phyloP scores from a whole-genome alignment of 164 flowering plant species.

The Chloranthus sessilifolius region DNA sequence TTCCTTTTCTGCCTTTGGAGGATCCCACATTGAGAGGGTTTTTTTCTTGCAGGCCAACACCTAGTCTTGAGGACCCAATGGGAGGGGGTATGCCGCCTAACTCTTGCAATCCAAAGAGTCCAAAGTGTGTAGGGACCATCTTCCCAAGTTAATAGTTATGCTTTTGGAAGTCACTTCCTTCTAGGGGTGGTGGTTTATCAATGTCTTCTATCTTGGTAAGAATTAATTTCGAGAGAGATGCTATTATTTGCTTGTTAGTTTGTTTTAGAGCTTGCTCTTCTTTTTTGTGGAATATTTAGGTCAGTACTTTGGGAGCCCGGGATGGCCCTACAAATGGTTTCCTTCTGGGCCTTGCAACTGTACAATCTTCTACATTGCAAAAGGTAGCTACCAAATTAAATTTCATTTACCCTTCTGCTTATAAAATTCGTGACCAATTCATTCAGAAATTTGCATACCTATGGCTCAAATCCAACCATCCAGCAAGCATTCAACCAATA shows the following conservation, averaged over 20 bases:
- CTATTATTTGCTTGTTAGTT: background rate
- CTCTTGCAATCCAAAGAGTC: conserved; percentile 69
- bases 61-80: conserved; percentile 39
- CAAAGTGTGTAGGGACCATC: conserved; percentile 43
- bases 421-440: background rate
- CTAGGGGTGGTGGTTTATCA: conserved; percentile 37
- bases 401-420: no score
- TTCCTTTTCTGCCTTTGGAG: background rate
- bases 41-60: conserved; percentile 41
- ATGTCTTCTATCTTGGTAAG: conserved; percentile 38
- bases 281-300: conserved; percentile 19
- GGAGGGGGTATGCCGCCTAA: conserved; percentile 41
- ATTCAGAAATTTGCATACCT: conserved; percentile 39
- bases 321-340: conserved; percentile 43
- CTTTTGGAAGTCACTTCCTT: conserved; percentile 44
- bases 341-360: conserved; percentile 24
- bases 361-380: conserved; percentile 36
- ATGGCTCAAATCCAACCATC: conserved; percentile 33
- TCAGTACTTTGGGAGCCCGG: conserved; percentile 31
- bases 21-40: no score
- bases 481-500: conserved; percentile 58
- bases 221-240: background rate
- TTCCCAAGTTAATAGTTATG: conserved; percentile 34
- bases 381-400: no score
- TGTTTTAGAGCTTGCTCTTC: background rate